Conservation (phyloP, 2,329 filamentous ascomycete genomes). For the Cercospora zeina region DNA sequence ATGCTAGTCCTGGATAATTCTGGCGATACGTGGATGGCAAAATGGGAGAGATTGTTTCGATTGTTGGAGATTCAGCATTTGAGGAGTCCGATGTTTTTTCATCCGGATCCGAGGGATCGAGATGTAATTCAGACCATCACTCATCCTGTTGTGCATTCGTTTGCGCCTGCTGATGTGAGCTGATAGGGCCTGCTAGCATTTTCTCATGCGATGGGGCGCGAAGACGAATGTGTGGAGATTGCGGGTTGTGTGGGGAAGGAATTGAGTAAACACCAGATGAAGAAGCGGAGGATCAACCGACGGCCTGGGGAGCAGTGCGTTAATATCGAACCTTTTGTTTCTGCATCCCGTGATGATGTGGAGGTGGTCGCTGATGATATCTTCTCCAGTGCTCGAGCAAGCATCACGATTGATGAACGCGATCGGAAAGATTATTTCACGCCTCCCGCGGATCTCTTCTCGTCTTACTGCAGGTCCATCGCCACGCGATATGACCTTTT, state of each 20-base stretch:
- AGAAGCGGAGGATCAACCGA: constrained; percentile 57
- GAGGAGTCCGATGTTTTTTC: constrained; percentile 80
- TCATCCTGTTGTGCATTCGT: too few species aligned
- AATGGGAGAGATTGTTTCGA: constrained; percentile 70
- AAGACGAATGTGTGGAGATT: constrained; percentile 68
- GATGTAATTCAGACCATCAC: too few species aligned
- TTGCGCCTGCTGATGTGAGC: background rate
- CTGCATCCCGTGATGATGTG: background rate
- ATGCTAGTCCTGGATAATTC: constrained; percentile 69
- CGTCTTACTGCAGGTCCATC: constrained; percentile 45
- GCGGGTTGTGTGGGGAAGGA: constrained; percentile 75
- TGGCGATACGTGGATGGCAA: constrained; percentile 64
- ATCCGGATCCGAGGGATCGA: constrained; percentile 72
- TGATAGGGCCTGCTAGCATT: constrained; percentile 61
- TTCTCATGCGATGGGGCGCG: constrained; percentile 61
- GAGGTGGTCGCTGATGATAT: background rate
- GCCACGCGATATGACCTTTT: constrained; percentile 50
- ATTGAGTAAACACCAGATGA: constrained; percentile 72
- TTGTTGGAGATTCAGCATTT: constrained; percentile 70
- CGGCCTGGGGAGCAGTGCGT: constrained; percentile 25
- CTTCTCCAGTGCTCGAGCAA: constrained; percentile 26
- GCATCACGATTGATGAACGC: constrained; percentile 47
- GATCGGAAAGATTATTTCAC: constrained; percentile 52
- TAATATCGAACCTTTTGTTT: background rate
- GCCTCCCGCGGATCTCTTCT: constrained; percentile 46